These are phyloP conservation scores for Didymella lethalis DNA, from an alignment of 2,329 filamentous ascomycete genomes.

Conservation along the genomic window DNA sequence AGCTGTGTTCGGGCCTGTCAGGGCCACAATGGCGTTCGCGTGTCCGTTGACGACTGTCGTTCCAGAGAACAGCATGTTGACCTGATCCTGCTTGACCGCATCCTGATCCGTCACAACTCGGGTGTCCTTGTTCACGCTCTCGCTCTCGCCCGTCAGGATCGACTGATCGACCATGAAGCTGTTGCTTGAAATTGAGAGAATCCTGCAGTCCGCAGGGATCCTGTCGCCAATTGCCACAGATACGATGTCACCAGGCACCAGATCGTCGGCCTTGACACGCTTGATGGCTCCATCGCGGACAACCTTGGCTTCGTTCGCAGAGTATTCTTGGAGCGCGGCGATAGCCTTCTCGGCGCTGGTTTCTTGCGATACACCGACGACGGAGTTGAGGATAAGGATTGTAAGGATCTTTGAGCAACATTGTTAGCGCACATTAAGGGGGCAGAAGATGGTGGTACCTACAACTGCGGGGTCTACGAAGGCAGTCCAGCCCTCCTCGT, in stretches of 20 bases:
- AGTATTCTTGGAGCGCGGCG: constrained; percentile 97
- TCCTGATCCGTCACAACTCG: constrained; percentile 74
- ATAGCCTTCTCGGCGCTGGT: constrained; percentile 99
- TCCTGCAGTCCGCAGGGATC: constrained; percentile 91
- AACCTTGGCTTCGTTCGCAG: constrained; percentile 95
- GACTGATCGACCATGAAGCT: constrained; percentile 97
- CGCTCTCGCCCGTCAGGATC: constrained; percentile 95
- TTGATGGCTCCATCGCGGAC: constrained; percentile 82
- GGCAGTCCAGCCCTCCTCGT: constrained; percentile 91
- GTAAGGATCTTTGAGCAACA: constrained; percentile 78
- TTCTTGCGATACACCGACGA: constrained; percentile 98
- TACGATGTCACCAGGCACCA: constrained; percentile 93
- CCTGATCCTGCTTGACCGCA: constrained; percentile 95
- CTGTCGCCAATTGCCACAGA: constrained; percentile 89
- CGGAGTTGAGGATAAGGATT: constrained; percentile 93
- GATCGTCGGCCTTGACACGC: constrained; percentile 91
- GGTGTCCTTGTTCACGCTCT: constrained; percentile 90
- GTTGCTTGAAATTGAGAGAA: constrained; percentile 93
- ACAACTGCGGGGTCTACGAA: constrained; percentile 97
- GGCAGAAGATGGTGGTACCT: constrained; percentile 54
- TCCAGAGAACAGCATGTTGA: constrained; percentile 98
- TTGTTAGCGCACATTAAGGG: constrained; percentile 23
- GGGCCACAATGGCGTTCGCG: constrained; percentile 86
- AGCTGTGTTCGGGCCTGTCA: constrained; percentile 88
- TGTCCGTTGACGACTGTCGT: constrained; percentile 96